Conservation (phyloP, 176 grass and related monocot genomes). For the Oryza australiensis region DNA sequence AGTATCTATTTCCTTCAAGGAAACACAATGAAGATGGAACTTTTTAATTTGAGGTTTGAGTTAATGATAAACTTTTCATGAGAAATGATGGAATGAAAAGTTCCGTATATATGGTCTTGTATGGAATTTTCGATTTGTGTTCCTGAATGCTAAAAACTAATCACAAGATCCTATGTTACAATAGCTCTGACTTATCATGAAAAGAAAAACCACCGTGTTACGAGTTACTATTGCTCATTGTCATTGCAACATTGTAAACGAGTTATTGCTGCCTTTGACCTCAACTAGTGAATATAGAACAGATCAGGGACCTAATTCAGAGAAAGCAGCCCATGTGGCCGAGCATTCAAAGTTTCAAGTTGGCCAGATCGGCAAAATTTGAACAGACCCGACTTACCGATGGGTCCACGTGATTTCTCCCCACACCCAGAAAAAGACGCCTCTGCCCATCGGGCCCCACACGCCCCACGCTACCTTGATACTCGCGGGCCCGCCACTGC, state of each 20-base stretch:
- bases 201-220: background rate
- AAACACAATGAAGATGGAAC: too few relatives aligned
- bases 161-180: too few relatives aligned
- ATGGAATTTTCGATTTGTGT: too few relatives aligned
- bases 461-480: conserved; percentile 2
- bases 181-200: background rate
- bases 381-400: conserved; percentile 4
- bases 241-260: too few relatives aligned
- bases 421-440: background rate
- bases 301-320: background rate
- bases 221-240: too few relatives aligned
- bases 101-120: too few relatives aligned
- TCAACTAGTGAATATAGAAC: background rate
- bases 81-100: too few relatives aligned
- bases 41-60: too few relatives aligned
- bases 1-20: too few relatives aligned
- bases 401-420: background rate
- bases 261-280: background rate
- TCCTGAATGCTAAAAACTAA: too few relatives aligned
- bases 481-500: conserved; percentile 2
- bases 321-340: background rate
- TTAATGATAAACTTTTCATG: too few relatives aligned
- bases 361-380: conserved; percentile 29
- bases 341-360: conserved; percentile 42
- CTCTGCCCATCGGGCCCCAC: background rate